These are phyloP conservation scores for Amylocystis lapponica DNA, from an alignment of 768 basidiomycete genomes.

Conservation along the genomic window DNA sequence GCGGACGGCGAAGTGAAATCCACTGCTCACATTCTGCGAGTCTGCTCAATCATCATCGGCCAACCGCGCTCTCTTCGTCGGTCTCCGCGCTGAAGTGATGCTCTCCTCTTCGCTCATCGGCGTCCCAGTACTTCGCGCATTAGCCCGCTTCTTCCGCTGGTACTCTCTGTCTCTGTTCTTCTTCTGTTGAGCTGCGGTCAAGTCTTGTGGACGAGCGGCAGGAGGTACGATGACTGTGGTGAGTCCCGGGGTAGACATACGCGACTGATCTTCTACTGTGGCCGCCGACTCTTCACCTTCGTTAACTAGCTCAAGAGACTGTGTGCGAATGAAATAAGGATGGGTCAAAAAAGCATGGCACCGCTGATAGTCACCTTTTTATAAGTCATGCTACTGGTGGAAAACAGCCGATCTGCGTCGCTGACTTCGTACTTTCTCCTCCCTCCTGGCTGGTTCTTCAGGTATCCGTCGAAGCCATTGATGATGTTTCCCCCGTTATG, in stretches of 20 bases:
- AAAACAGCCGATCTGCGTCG: conserved; percentile 77
- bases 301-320: conserved; percentile 73
- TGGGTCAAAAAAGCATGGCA: not conserved
- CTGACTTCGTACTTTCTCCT: conserved; percentile 71
- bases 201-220: conserved; percentile 60
- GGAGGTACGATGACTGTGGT: conserved; percentile 77
- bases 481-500: conserved; percentile 85
- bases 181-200: conserved; percentile 69
- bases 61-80: conserved; percentile 63
- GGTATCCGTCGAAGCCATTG: conserved; percentile 81
- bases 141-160: conserved; percentile 70
- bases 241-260: conserved; percentile 64
- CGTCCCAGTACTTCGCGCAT: conserved; percentile 48
- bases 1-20: too few species aligned
- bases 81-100: conserved; percentile 43
- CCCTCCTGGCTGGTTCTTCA: conserved; percentile 67
- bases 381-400: conserved; percentile 72
- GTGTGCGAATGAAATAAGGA: conserved; percentile 5
- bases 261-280: conserved; percentile 59
- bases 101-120: conserved; percentile 70
- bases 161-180: conserved; percentile 77
- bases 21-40: too few species aligned
- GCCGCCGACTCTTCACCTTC: conserved; percentile 62
- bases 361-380: conserved; percentile 47
- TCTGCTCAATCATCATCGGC: conserved; percentile 60